phyloP scores from a whole-genome alignment of 495 filamentous ascomycete genomes.

The Cudoniella acicularis region DNA sequence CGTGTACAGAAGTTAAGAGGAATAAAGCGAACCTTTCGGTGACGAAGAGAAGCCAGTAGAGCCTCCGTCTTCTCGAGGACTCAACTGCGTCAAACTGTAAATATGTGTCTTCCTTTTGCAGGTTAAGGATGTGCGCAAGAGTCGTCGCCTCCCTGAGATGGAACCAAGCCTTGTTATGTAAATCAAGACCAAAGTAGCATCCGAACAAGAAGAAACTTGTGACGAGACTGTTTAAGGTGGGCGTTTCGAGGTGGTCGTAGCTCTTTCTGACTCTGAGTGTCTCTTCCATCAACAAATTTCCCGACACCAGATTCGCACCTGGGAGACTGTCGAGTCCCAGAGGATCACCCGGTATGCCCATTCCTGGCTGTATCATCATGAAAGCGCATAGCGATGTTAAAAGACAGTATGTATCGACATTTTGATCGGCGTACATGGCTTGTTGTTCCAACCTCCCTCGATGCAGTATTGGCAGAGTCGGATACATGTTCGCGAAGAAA shows the following conservation, averaged over 20 bases:
- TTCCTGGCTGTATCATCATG: constrained; percentile 81
- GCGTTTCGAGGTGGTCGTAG: constrained; percentile 68
- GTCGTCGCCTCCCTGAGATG: constrained; percentile 70
- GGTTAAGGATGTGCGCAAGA: constrained; percentile 49
- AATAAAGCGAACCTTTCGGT: constrained; percentile 57
- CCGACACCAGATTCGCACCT: constrained; percentile 49
- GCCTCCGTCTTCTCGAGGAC: constrained; percentile 48
- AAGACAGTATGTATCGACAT: constrained; percentile 74
- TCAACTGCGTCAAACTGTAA: constrained; percentile 50
- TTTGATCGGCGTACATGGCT: constrained; percentile 58
- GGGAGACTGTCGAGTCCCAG: constrained; percentile 48
- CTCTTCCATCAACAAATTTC: constrained; percentile 69
- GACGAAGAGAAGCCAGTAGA: constrained; percentile 72
- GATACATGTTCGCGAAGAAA: constrained; percentile 80
- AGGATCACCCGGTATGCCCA: constrained; percentile 55
- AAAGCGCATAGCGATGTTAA: constrained; percentile 76
- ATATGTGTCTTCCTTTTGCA: constrained; percentile 62
- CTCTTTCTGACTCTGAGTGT: constrained; percentile 69
- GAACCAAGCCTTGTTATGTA: constrained; percentile 71
- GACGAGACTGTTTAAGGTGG: constrained; percentile 63
- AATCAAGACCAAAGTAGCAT: constrained; percentile 67
- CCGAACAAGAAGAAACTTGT: constrained; percentile 82
- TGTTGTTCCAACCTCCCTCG: constrained; percentile 63
- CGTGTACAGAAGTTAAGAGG: neutral
- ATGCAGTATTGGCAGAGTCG: constrained; percentile 77